A percentile compares a stretch with the other conserved stretches of the same genome.
Conservation (phyloP, 805 yeast species). For the Hanseniaspora occidentalis region DNA sequence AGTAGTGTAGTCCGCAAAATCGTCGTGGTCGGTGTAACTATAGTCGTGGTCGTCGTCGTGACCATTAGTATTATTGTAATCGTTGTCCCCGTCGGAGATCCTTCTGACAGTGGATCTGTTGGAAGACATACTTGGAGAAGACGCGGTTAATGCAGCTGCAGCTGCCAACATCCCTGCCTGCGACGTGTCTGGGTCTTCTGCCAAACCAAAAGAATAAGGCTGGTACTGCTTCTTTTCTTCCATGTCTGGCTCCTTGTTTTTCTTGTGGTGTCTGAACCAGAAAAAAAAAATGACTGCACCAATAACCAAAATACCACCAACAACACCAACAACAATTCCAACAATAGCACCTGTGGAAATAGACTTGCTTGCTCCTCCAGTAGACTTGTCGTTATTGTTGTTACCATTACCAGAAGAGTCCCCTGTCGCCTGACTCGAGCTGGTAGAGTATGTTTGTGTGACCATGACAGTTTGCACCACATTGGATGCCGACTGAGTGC, state of each 20-base stretch:
- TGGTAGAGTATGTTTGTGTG: conserved; percentile 5
- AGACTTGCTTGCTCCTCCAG: conserved; percentile 4
- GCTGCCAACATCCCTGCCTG: neutral
- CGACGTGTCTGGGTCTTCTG: neutral
- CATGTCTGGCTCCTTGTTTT: conserved; percentile 27
- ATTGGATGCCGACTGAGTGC: conserved; percentile 19
- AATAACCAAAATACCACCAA: conserved; percentile 31
- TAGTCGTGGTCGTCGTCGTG: neutral
- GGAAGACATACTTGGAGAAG: conserved; percentile 10
- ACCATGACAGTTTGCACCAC: conserved; percentile 12
- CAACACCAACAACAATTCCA: conserved; percentile 46
- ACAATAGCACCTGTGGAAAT: conserved; percentile 40
- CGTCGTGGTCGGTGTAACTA: no score
- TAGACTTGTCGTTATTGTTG: conserved; percentile 5
- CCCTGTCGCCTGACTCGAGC: conserved; percentile 1
- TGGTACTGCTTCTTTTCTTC: conserved; percentile 28
- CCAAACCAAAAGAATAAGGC: conserved; percentile 22
- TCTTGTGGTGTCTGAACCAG: conserved; percentile 28
- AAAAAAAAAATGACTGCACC: conserved; percentile 31
- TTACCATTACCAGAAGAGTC: conserved; percentile 2
- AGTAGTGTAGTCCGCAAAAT: no score
- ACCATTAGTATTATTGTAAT: neutral
- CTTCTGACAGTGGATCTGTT: conserved; percentile 3
- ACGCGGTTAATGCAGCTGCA: conserved; percentile 4
- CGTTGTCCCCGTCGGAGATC: neutral